Evolutionary conservation across 2,329 filamentous ascomycete species (phyloP), one percentile per base, ranked within the genome.

Genomic region (Fusarium robinianum): DNA sequence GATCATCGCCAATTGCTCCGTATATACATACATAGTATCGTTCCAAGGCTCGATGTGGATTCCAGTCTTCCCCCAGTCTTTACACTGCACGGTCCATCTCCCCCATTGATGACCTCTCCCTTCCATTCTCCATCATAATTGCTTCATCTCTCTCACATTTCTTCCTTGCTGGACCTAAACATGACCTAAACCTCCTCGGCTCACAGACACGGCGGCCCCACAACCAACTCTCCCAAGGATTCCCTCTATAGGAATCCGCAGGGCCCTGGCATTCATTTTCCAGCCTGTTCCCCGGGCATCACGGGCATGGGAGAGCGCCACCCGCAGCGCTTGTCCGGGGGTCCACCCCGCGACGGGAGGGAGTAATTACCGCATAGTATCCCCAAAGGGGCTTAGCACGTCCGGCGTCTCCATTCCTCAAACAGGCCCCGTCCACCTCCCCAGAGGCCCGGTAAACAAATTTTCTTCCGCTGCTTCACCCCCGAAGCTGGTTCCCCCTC

Each of bases 341-440:
- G 46, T 45, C 49, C 33, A 26, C 25, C 33, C 41, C 41, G 38
- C 40, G 40, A 45, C 42, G 27, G 40, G 45, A 45, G 26, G 40
- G 31, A 52, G 54, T 41, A 49, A 60, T 61, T 61, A 52, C 53
- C 58, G 52, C 58, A 60, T 52, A 36, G 33, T 34, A 40, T 35
- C 43, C 51, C 46, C 39, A 31, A 61, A 58, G 39, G 19, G 39
- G 58, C 38, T 41, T 61, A 60, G 58, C 33, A 16, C 23, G 45
- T 44, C 46, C 35, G 42, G 43, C 31, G 49, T 35, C 53, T 45
- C 49, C 58, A 56, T 56, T 36, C 27, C 45, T 52, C 41, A 49
- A 58, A 51, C 49, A 48, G 53, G 41, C 39, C 43, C 48, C 36
- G 42, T 46, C 49, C 40, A 36, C 36, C 35, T 14, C 12, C 19